Base-by-base conservation (phyloP, 345 rosid genomes). In the Euphorbia tirucalli region DNA sequence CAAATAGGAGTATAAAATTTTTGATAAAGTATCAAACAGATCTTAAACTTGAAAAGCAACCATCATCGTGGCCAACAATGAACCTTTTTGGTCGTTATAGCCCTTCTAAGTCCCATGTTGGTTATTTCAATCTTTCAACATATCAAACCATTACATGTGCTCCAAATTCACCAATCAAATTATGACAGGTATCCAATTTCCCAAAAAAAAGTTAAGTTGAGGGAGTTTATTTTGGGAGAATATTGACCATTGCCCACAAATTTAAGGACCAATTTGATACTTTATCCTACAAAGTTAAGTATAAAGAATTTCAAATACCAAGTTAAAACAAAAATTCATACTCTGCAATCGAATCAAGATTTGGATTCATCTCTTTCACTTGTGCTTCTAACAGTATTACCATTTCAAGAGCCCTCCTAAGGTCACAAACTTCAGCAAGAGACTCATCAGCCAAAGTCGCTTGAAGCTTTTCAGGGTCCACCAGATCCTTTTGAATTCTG, bases 311-410 rank as follows among this genome's bases (percentile, higher is more conserved):
- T 56, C 24, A 61, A 25, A 54, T 10, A 28, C 44, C 3, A 31
- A 65, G 0, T 46, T 41, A 56, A 30, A 9, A 74, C 9, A 15
- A 25, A 71, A 73, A 72, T 24, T 56, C 87, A 71, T 88, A 95
- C 99, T 92, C 97, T 39, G 99, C 77, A 11, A 95, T 90, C 64
- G 98, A 95, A 81, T 95, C 98, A 56, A 95, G 97, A 81, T 95
- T 95, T 67, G 99, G 99, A 77, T 86, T 90, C 90, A 95, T 75
- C 81, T 95, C 98, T 81, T 90, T 95, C 71, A 95, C 77, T 68
- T 95, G 97, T 60, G 94, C 92, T 78, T 95, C 98, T 72, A 95
- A 74, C 80, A 92, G 71, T 44, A 88, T 78, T 57, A 85, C 89
- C 88, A 79, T 88, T 85, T 92, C 99, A 50, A 92, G 91, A 68